Evolutionary conservation across 139 green algal species (phyloP).

Genomic region (Tetratostichococcus sp.): DNA sequence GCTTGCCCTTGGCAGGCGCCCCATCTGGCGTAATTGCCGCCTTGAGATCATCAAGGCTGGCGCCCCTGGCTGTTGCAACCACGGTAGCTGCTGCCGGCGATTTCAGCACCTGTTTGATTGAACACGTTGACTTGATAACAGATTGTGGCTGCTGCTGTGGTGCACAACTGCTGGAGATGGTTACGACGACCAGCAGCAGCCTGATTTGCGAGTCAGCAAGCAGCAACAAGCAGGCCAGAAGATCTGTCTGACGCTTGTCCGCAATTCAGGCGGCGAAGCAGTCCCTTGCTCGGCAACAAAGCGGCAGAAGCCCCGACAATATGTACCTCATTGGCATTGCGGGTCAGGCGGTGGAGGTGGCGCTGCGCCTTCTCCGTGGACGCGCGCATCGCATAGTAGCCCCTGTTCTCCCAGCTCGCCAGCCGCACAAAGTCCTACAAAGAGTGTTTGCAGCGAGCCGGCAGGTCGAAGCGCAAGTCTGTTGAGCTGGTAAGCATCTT

Average conservation of each 20-base stretch:
- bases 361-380: conserved; percentile 82
- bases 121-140: background rate
- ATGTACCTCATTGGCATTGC: background rate
- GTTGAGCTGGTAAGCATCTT: background rate
- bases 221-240: too few relatives aligned
- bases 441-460: too few relatives aligned
- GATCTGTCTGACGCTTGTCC: too few relatives aligned
- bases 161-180: too few relatives aligned
- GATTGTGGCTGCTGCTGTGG: too few relatives aligned
- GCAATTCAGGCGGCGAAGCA: too few relatives aligned
- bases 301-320: too few relatives aligned
- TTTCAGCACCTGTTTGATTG: conserved; percentile 17
- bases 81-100: conserved; percentile 18
- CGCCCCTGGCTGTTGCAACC: conserved; percentile 2
- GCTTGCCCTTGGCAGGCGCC: too few relatives aligned
- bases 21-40: too few relatives aligned
- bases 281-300: too few relatives aligned
- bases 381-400: conserved; percentile 81
- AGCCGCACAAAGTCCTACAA: conserved; percentile 86
- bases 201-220: too few relatives aligned
- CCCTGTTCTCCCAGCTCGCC: conserved; percentile 96
- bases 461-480: background rate
- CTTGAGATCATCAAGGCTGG: conserved; percentile 26
- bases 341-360: conserved; percentile 72
- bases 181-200: too few relatives aligned